phyloP scores from a whole-genome alignment of 2,329 filamentous ascomycete species.

The Ophiocordyceps australis region DNA sequence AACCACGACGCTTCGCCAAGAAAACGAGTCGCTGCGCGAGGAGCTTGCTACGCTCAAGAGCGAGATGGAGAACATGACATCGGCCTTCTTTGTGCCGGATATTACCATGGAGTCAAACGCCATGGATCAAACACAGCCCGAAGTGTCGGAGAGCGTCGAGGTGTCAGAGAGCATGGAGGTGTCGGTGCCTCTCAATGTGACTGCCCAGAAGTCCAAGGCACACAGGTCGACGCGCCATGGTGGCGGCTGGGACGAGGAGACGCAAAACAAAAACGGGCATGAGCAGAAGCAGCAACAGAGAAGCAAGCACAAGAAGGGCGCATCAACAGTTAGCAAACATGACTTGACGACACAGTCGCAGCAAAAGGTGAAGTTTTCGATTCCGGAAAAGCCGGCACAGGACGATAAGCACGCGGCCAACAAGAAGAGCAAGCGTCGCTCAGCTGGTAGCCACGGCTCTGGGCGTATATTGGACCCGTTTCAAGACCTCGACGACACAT shows the following conservation, averaged over 20 bases:
- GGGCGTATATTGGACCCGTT: slow-evolving; percentile 6
- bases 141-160: slow-evolving; percentile 11
- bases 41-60: slow-evolving; percentile 25
- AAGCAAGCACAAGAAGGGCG: slow-evolving; percentile 8
- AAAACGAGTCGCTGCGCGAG: slow-evolving; percentile 27
- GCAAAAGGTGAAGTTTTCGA: slow-evolving; percentile 22
- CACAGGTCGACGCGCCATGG: slow-evolving; percentile 6
- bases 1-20: slow-evolving; percentile 23
- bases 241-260: neutral
- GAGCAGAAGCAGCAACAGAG: slow-evolving; percentile 9
- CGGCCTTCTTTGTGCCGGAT: slow-evolving; percentile 38
- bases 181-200: slow-evolving; percentile 11
- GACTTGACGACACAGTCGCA: slow-evolving; percentile 4
- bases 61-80: slow-evolving; percentile 39
- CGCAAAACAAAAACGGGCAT: slow-evolving; percentile 10
- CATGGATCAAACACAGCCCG: slow-evolving; percentile 14
- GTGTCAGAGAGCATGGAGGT: slow-evolving; percentile 13
- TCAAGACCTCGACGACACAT: slow-evolving; percentile 16
- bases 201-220: slow-evolving; percentile 11
- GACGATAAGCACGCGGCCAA: slow-evolving; percentile 16
- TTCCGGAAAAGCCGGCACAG: slow-evolving; percentile 16
- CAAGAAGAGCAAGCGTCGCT: slow-evolving; percentile 22
- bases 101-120: slow-evolving; percentile 25
- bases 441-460: neutral
- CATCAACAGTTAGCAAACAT: slow-evolving; percentile 7